Conservation (phyloP, 1,139 yeast genomes). For the Pichia kudriavzevii region DNA sequence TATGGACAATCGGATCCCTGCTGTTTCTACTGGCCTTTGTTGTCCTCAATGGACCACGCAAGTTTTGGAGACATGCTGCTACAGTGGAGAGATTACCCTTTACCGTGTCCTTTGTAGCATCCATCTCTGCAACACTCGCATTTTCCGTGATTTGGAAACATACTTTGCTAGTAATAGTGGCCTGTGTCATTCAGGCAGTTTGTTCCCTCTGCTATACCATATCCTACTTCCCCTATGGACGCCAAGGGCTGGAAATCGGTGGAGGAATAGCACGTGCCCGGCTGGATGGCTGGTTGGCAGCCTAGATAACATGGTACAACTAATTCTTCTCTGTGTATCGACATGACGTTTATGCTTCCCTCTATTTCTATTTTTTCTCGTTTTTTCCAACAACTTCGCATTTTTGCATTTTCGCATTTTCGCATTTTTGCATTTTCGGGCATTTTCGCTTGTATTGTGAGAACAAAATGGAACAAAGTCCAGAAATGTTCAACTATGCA, state of each 20-base stretch:
- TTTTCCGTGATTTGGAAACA: slow-evolving; percentile 41
- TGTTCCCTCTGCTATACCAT: slow-evolving; percentile 52
- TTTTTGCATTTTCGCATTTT: too few relatives aligned
- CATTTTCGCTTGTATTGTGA: too few relatives aligned
- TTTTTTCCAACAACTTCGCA: too few relatives aligned
- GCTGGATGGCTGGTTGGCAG: slow-evolving; percentile 44
- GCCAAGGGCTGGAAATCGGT: slow-evolving; percentile 47
- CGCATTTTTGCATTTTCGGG: too few relatives aligned
- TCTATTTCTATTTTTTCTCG: too few relatives aligned
- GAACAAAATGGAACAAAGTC: too few relatives aligned
- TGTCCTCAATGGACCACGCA: slow-evolving; percentile 45
- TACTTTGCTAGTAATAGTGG: slow-evolving; percentile 41
- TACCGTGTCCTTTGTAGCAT: slow-evolving; percentile 40
- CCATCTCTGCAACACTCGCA: slow-evolving; percentile 44
- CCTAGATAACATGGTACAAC: too few relatives aligned
- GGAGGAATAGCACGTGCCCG: slow-evolving; percentile 49
- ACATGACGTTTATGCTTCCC: too few relatives aligned
- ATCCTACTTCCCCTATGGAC: slow-evolving; percentile 58
- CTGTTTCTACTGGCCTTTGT: slow-evolving; percentile 52
- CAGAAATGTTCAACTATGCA: too few relatives aligned
- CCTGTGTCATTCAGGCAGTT: slow-evolving; percentile 44
- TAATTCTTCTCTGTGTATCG: too few relatives aligned
- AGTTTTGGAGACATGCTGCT: slow-evolving; percentile 42
- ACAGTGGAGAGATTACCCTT: slow-evolving; percentile 46
- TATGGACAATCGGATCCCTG: slow-evolving; percentile 57